Percentiles rank a stretch among this genome's conserved stretches.
Conservation (phyloP, 805 yeast species). For the Blastobotrys attinorum region DNA sequence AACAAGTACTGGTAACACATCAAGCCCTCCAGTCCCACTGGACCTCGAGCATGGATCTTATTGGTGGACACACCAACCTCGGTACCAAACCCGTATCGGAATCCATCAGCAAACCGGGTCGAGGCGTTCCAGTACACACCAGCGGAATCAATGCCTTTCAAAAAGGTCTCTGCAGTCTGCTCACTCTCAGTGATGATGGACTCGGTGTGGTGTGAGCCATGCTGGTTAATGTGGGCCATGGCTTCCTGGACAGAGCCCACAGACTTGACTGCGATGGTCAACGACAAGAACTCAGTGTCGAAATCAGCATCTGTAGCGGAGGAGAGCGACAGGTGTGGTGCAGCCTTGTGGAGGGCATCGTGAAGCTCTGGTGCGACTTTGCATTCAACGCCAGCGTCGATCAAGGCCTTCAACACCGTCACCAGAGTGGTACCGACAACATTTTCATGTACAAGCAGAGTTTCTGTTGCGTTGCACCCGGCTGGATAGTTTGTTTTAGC, state of each 20-base stretch:
- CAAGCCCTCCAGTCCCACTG: conserved; percentile 95
- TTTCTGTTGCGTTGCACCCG: conserved; percentile 97
- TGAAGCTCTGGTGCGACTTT: conserved; percentile 54
- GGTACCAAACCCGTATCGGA: conserved; percentile 96
- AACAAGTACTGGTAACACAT: conserved; percentile 93
- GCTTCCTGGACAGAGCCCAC: conserved; percentile 60
- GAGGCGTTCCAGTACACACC: conserved; percentile 98
- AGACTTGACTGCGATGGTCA: conserved; percentile 69
- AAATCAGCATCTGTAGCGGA: conserved; percentile 59
- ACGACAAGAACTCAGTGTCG: conserved; percentile 71
- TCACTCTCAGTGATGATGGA: conserved; percentile 75
- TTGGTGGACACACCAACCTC: conserved; percentile 97
- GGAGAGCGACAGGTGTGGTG: background rate
- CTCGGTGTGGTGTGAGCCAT: conserved; percentile 96
- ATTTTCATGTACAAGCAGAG: conserved; percentile 52
- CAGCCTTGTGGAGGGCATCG: conserved; percentile 17
- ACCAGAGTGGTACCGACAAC: conserved; percentile 30
- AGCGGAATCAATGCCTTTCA: conserved; percentile 85
- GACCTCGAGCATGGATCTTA: conserved; percentile 97
- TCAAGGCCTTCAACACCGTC: conserved; percentile 33
- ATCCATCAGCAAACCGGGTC: conserved; percentile 97
- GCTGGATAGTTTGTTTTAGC: conserved; percentile 96
- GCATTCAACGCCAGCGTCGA: conserved; percentile 60
- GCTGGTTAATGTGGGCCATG: conserved; percentile 76
- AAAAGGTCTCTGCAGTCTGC: conserved; percentile 61